Evolutionary conservation across 129 eudicot genomes (phyloP).

Genomic region (Arctium lappa): DNA sequence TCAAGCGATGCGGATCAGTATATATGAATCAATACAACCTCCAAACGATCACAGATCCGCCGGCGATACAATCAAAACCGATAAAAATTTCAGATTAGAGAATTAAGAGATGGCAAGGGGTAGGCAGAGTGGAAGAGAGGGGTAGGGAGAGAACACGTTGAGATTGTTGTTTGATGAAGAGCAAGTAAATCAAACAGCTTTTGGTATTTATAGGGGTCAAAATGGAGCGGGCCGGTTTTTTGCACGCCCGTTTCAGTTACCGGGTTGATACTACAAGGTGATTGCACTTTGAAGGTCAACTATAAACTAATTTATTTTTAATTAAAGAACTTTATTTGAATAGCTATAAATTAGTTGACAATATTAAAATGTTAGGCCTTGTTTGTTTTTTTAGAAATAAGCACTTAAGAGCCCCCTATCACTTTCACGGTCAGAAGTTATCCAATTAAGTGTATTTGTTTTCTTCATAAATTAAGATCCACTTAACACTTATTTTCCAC

Average conservation of each 20-base stretch:
- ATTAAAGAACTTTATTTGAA: no score
- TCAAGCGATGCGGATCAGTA: not conserved
- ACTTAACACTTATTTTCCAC: no score
- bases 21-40: not conserved
- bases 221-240: not conserved
- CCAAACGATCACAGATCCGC: not conserved
- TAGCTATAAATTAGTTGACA: no score
- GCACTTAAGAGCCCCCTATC: no score
- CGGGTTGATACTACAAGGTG: not conserved
- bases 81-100: not conserved
- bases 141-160: not conserved
- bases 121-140: not conserved
- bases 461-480: no score
- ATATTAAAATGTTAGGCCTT: no score
- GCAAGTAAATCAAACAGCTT: not conserved
- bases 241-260: not conserved
- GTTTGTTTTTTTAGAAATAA: no score
- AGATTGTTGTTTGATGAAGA: slow-evolving; percentile 17
- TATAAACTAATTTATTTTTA: no score
- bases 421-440: no score
- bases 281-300: no score
- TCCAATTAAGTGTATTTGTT: no score
- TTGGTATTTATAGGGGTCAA: slow-evolving; percentile 12
- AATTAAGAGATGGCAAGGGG: not conserved
- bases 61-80: not conserved